These are phyloP conservation scores for Tuber magnatum DNA, from an alignment of 495 filamentous ascomycete genomes.

Conservation along the genomic window DNA sequence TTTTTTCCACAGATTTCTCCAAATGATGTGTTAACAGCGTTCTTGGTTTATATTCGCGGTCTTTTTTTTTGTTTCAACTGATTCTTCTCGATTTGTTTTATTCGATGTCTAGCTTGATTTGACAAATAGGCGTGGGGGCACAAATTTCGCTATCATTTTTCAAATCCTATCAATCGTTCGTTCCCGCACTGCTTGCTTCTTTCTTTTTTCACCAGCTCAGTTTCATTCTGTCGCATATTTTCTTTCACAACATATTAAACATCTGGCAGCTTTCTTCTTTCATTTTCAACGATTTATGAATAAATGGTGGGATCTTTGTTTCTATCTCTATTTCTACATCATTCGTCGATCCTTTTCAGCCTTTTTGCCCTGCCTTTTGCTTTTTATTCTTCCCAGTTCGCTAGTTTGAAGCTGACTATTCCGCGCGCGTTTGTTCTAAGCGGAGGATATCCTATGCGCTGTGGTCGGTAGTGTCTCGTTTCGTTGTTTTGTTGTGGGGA, in stretches of 20 bases:
- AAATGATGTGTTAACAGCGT: neutral
- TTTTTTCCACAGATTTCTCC: neutral
- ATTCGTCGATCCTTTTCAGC: neutral
- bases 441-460: neutral
- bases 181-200: neutral
- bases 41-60: neutral
- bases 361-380: neutral
- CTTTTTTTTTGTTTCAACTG: neutral
- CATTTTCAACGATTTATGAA: constrained; percentile 5
- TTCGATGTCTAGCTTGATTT: neutral
- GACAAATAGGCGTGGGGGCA: neutral
- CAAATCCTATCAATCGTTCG: neutral
- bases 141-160: neutral
- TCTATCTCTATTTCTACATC: constrained; percentile 2
- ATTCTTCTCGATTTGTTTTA: neutral
- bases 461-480: constrained; percentile 1
- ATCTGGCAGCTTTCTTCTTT: neutral
- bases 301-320: constrained; percentile 1
- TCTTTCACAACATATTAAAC: neutral
- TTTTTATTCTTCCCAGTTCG: neutral
- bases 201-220: neutral
- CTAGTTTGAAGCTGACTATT: neutral
- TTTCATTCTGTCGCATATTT: constrained; percentile 1
- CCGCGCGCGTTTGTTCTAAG: neutral
- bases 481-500: constrained; percentile 2